Conservation (phyloP, 23 red algal genomes). For the Gracilaria vermiculophylla region DNA sequence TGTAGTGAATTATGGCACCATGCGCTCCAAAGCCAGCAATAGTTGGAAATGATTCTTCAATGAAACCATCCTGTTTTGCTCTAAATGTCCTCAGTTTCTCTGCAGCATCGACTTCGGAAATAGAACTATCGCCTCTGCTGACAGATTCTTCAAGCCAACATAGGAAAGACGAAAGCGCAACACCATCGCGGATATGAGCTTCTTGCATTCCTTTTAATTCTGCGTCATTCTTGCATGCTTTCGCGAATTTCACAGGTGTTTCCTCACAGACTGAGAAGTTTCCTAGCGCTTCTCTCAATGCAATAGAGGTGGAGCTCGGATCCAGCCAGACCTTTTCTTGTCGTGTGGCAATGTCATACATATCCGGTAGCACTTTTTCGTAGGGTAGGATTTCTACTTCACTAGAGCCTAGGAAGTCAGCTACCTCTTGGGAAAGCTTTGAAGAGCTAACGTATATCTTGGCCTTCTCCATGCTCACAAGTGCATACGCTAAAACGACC, state of each 20-base stretch:
- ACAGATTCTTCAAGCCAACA: conserved; percentile 79
- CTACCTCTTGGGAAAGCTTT: conserved; percentile 39
- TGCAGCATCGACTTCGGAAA: conserved; percentile 74
- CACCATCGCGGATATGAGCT: conserved; percentile 81
- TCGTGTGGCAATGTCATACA: conserved; percentile 39
- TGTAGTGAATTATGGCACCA: conserved; percentile 96
- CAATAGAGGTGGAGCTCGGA: conserved; percentile 54
- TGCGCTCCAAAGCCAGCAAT: conserved; percentile 88
- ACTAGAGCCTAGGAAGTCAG: conserved; percentile 3
- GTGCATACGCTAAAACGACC: conserved; percentile 77
- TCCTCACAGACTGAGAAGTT: conserved; percentile 4
- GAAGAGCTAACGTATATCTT: conserved; percentile 52
- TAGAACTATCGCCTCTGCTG: not conserved
- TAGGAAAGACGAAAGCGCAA: conserved; percentile 78
- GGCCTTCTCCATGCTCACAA: conserved; percentile 47
- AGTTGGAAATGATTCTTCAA: conserved; percentile 79
- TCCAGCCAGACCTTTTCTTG: conserved; percentile 79
- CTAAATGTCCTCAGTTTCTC: conserved; percentile 69
- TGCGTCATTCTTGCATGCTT: conserved; percentile 91
- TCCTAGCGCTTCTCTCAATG: conserved; percentile 50
- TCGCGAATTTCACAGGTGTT: conserved; percentile 76
- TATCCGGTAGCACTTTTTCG: conserved; percentile 38
- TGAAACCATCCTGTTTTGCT: conserved; percentile 61
- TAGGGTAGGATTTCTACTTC: conserved; percentile 59
- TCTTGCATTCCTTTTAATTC: conserved; percentile 86